Evolutionary conservation across 495 filamentous ascomycete species (phyloP).

Genomic region (Aspergillus campestris): DNA sequence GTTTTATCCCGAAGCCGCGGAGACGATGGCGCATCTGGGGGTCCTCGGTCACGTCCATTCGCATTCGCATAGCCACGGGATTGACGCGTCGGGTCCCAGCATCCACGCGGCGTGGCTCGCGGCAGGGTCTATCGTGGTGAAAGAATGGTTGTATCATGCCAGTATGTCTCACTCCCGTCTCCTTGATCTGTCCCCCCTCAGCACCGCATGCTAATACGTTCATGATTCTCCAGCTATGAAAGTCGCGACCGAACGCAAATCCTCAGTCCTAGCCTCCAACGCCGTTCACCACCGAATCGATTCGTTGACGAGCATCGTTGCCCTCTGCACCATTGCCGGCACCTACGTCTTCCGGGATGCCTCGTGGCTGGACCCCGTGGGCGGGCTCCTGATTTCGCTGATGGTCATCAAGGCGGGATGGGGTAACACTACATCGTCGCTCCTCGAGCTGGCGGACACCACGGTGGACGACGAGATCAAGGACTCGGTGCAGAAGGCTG

Average conservation of each 20-base stretch:
- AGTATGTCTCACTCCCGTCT: conserved; percentile 52
- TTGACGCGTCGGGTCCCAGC: conserved; percentile 58
- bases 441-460: conserved; percentile 85
- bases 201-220: conserved; percentile 6
- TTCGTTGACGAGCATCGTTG: conserved; percentile 88
- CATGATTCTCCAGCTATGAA: conserved; percentile 68
- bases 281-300: conserved; percentile 95
- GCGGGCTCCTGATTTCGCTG: conserved; percentile 79
- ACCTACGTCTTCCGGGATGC: conserved; percentile 79
- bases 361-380: conserved; percentile 90
- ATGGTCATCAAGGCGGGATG: conserved; percentile 90
- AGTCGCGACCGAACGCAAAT: conserved; percentile 88
- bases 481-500: conserved; percentile 54
- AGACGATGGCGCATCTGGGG: conserved; percentile 50
- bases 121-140: conserved; percentile 79
- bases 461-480: conserved; percentile 78
- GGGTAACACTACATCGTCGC: conserved; percentile 70
- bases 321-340: conserved; percentile 76
- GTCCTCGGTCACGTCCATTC: conserved; percentile 47
- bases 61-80: conserved; percentile 56
- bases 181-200: not conserved
- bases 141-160: conserved; percentile 94
- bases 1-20: conserved; percentile 65
- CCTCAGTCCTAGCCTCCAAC: conserved; percentile 93
- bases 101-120: conserved; percentile 94